Evolutionary conservation across 768 basidiomycete species (phyloP).

Genomic region (Trametes cingulata): DNA sequence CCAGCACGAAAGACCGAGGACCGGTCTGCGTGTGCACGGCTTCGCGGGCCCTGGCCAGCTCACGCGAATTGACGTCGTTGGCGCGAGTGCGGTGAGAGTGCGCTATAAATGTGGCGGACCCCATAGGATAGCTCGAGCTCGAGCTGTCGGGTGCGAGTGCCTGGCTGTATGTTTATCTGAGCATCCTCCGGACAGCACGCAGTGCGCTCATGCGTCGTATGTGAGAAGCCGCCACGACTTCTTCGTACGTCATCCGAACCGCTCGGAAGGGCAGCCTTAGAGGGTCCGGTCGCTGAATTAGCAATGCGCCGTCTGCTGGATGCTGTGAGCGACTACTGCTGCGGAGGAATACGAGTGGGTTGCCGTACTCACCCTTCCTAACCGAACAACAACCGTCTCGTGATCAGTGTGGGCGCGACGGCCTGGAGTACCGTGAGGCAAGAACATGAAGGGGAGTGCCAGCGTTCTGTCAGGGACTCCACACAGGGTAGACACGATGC

Average conservation of each 20-base stretch:
- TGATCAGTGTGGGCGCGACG: neutral
- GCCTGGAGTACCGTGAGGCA: neutral
- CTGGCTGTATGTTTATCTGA: neutral
- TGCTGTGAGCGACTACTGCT: conserved; percentile 1
- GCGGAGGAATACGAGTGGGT: neutral
- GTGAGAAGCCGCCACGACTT: conserved; percentile 4
- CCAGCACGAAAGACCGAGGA: conserved; percentile 1
- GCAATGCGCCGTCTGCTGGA: neutral
- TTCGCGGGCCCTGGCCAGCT: conserved; percentile 9
- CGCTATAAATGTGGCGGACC: neutral
- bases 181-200: neutral
- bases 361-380: conserved; percentile 9
- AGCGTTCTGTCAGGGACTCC: neutral
- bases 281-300: conserved; percentile 8
- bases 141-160: neutral
- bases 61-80: neutral
- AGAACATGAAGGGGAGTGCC: neutral
- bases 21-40: neutral
- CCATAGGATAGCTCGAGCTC: neutral
- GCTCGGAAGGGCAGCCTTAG: conserved; percentile 1
- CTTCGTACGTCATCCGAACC: conserved; percentile 13
- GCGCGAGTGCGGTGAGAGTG: neutral
- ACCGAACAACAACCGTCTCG: neutral
- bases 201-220: neutral
- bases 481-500: conserved; percentile 1